phyloP scores from a whole-genome alignment of 2,329 filamentous ascomycete genomes.

The Colletotrichum chrysophilum region DNA sequence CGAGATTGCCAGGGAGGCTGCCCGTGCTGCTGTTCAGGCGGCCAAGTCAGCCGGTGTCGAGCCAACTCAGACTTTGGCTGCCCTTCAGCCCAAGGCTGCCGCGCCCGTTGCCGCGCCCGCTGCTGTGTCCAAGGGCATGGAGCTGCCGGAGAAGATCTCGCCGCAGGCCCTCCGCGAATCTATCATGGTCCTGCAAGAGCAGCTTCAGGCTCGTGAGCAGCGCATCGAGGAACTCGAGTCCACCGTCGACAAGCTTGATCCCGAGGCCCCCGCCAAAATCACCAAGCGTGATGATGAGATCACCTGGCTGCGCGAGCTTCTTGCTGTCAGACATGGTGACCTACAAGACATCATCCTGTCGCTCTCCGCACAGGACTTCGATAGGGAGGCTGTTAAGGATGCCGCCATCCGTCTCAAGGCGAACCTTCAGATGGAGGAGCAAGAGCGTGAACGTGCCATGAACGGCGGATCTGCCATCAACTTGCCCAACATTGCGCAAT shows the following conservation, averaged over 20 bases:
- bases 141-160: constrained; percentile 84
- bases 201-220: constrained; percentile 91
- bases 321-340: constrained; percentile 89
- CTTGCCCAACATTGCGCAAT: constrained; percentile 78
- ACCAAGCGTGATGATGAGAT: constrained; percentile 95
- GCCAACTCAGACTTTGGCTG: constrained; percentile 28
- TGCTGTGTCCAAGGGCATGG: constrained; percentile 39
- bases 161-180: constrained; percentile 94
- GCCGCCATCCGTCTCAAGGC: constrained; percentile 92
- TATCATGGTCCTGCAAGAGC: constrained; percentile 94
- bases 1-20: constrained; percentile 86
- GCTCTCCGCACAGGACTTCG: constrained; percentile 75
- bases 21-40: constrained; percentile 80
- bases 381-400: constrained; percentile 82
- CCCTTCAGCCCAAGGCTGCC: constrained; percentile 35
- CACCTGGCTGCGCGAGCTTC: constrained; percentile 89
- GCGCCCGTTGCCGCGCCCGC: constrained; percentile 47
- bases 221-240: constrained; percentile 88
- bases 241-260: constrained; percentile 70
- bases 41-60: constrained; percentile 63
- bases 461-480: constrained; percentile 70
- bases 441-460: constrained; percentile 87
- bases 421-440: constrained; percentile 97
- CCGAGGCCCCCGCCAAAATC: constrained; percentile 80
- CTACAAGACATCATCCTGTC: constrained; percentile 89